Evolutionary conservation across 2,329 filamentous ascomycete species (phyloP).

Genomic region (Chrysoporthe austroafricana): DNA sequence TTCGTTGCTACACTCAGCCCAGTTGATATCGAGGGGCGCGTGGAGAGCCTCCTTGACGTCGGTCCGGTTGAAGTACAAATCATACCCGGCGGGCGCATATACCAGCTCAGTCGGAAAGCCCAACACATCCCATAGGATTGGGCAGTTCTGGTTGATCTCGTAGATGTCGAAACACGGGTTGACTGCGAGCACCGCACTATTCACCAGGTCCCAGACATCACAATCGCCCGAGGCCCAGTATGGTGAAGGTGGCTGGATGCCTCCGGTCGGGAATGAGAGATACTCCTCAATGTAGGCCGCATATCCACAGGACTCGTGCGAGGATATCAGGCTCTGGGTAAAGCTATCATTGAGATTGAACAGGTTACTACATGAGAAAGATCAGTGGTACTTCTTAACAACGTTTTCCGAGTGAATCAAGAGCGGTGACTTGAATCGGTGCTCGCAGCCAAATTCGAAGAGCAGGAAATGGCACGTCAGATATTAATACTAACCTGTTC

Average conservation of each 20-base stretch:
- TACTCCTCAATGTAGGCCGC: slow-evolving; percentile 54
- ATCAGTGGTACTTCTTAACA: neutral
- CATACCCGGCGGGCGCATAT: slow-evolving; percentile 16
- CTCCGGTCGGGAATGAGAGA: slow-evolving; percentile 32
- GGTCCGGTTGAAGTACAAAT: slow-evolving; percentile 22
- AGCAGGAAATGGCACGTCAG: neutral
- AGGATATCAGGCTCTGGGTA: slow-evolving; percentile 46
- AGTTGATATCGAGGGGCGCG: slow-evolving; percentile 9
- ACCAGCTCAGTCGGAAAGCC: slow-evolving; percentile 11
- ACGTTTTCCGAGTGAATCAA: neutral
- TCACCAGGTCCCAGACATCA: slow-evolving; percentile 20
- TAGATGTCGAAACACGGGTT: slow-evolving; percentile 77
- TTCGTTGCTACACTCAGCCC: slow-evolving; percentile 14
- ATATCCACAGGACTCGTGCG: slow-evolving; percentile 58
- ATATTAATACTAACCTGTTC: slow-evolving; percentile 5
- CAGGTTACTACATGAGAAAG: slow-evolving; percentile 4
- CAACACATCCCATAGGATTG: slow-evolving; percentile 56
- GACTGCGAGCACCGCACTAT: slow-evolving; percentile 43
- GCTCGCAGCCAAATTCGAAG: neutral
- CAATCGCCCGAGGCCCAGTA: slow-evolving; percentile 14
- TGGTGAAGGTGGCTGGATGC: slow-evolving; percentile 13
- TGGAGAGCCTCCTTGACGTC: slow-evolving; percentile 21
- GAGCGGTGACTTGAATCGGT: neutral
- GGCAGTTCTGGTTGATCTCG: slow-evolving; percentile 68
- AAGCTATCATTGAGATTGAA: slow-evolving; percentile 30